These are phyloP conservation scores for Diplodia mutila DNA, from an alignment of 2,329 filamentous ascomycete genomes.

Conservation along the genomic window DNA sequence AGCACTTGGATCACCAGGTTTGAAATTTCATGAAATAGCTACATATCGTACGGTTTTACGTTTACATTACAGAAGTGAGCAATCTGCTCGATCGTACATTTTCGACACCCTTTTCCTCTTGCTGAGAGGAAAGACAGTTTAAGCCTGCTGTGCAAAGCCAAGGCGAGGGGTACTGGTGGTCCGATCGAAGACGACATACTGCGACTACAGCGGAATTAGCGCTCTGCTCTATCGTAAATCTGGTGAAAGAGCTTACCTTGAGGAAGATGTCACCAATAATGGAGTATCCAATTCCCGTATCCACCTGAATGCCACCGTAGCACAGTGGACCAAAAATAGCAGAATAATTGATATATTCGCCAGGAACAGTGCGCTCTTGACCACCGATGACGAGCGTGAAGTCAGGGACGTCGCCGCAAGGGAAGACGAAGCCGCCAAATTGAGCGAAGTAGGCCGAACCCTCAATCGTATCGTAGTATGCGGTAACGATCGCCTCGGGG, in stretches of 20 bases:
- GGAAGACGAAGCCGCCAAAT: constrained; percentile 61
- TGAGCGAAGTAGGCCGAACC: constrained; percentile 54
- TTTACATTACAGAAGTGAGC: not conserved
- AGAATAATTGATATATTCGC: constrained; percentile 60
- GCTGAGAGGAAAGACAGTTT: not conserved
- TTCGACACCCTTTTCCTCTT: not conserved
- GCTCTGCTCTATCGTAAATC: not conserved
- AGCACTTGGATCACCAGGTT: no score
- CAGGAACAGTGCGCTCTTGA: constrained; percentile 56
- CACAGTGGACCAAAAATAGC: constrained; percentile 56
- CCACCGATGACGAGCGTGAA: constrained; percentile 58
- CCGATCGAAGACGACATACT: constrained; percentile 73
- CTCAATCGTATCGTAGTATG: constrained; percentile 63
- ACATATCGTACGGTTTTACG: not conserved
- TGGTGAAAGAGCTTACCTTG: constrained; percentile 54
- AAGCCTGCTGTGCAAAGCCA: constrained; percentile 40
- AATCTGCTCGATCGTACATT: not conserved
- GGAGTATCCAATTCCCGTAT: constrained; percentile 60
- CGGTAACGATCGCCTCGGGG: constrained; percentile 55
- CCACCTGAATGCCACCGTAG: constrained; percentile 75
- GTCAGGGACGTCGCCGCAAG: constrained; percentile 56
- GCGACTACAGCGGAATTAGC: constrained; percentile 35
- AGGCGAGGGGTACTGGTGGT: constrained; percentile 41
- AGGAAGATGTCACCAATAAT: constrained; percentile 81
- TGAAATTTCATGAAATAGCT: not conserved